Evolutionary conservation across 768 basidiomycete species (phyloP).

Genomic region (Pleurotus citrinopileatus): DNA sequence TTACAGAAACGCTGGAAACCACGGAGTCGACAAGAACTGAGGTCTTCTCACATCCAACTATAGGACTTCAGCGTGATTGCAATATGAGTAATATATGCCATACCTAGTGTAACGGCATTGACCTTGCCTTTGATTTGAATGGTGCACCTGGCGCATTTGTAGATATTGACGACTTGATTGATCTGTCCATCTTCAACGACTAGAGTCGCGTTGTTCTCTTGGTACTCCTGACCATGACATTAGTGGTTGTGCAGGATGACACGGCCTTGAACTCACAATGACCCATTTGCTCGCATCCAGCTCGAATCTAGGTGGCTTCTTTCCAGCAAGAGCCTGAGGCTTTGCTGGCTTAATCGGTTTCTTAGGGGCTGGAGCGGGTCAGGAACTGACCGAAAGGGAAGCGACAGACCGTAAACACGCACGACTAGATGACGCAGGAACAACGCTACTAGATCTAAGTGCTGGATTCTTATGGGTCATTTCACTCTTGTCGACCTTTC

Average conservation of each 20-base stretch:
- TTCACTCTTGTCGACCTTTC: constrained; percentile 93
- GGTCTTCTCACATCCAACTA: constrained; percentile 88
- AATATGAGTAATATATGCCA: constrained; percentile 20
- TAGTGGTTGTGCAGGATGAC: not conserved
- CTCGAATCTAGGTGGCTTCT: constrained; percentile 88
- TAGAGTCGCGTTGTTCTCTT: constrained; percentile 76
- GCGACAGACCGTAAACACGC: not conserved
- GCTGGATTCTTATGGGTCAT: constrained; percentile 99
- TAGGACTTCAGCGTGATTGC: not conserved
- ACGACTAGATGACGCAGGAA: constrained; percentile 31
- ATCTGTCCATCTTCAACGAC: constrained; percentile 75
- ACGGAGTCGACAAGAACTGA: constrained; percentile 88
- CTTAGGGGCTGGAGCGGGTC: constrained; percentile 36
- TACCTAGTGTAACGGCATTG: constrained; percentile 90
- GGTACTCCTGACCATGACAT: constrained; percentile 66
- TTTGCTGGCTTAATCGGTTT: constrained; percentile 82
- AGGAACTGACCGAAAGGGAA: not conserved
- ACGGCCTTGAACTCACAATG: constrained; percentile 53
- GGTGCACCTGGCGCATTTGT: constrained; percentile 83
- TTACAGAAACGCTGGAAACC: constrained; percentile 87
- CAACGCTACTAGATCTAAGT: constrained; percentile 62
- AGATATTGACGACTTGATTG: constrained; percentile 85
- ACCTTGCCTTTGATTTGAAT: constrained; percentile 89
- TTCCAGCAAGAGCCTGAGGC: constrained; percentile 77
- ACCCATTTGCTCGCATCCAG: constrained; percentile 94